Evolutionary conservation across 495 filamentous ascomycete genomes (phyloP), one percentile per base, ranked within the genome.

Genomic region (Trichocladium antarcticum): DNA sequence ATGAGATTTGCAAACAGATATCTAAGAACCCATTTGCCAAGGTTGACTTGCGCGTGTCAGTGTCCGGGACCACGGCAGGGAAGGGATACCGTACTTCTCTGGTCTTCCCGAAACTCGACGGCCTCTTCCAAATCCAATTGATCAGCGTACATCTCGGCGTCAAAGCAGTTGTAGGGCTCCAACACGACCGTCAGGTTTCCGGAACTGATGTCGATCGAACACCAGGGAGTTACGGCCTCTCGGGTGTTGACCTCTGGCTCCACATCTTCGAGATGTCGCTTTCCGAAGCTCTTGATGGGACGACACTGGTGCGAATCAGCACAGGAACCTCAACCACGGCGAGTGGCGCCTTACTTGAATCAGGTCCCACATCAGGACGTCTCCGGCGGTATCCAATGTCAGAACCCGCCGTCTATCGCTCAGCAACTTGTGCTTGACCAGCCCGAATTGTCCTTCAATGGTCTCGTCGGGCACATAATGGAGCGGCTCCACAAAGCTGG

Each of bases 91-190:
- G 62, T 80, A 94, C 88, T 90, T 70, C 92, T 80, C 70, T 98
- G 93, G 58, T 98, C 92, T 53, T 96, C 89, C 38, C 83, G 75
- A 57, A 94, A 93, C 14, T 89, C 83, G 17, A 83, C 68, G 12
- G 76, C 70, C 53, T 93, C 84, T 16, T 82, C 74, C 40, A 90
- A 46, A 14, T 79, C 67, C 9, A 87, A 67, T 60, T 96, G 87
- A 60, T 97, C 92, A 1, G 89, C 89, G 62, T 98, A 98, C 68
- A 93, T 84, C 62, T 98, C 92, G 32, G 89, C 93, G 65, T 97
- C 93, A 57, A 98, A 98, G 62, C 92, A 97, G 52, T 92, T 89
- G 57, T 92, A 94, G 37, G 89, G 86, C 56, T 97, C 92, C 16
- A 98, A 65, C 11, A 95, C 83, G 22, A 93, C 89, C 3, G 88